phyloP scores from a whole-genome alignment of 768 basidiomycete species.

The Xerocomellus chrysenteron region DNA sequence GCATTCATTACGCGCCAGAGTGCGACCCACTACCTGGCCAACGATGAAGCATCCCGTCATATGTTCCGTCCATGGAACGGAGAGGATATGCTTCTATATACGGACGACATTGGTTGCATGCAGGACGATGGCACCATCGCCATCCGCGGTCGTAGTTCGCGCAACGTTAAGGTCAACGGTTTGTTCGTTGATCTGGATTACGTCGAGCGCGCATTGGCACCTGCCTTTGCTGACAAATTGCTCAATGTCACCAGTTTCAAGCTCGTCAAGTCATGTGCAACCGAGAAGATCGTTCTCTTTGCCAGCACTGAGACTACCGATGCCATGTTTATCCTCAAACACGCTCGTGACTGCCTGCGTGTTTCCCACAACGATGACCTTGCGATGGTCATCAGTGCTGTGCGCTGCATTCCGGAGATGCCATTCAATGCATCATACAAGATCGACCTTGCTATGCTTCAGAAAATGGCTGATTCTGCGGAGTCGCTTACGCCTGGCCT shows the following conservation, averaged over 20 bases:
- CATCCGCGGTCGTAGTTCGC: constrained; percentile 29
- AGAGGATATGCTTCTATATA: constrained; percentile 26
- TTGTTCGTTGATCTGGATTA: constrained; percentile 30
- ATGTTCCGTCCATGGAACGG: constrained; percentile 30
- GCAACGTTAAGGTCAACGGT: constrained; percentile 32
- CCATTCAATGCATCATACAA: constrained; percentile 34
- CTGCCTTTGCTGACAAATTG: constrained; percentile 21
- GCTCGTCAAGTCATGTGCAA: constrained; percentile 26
- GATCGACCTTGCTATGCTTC: constrained; percentile 28
- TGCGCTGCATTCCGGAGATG: constrained; percentile 27
- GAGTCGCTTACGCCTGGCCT: constrained; percentile 16
- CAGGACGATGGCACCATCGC: constrained; percentile 27
- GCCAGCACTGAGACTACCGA: constrained; percentile 16
- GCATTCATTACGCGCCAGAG: constrained; percentile 27
- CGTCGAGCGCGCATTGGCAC: constrained; percentile 26
- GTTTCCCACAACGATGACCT: constrained; percentile 17
- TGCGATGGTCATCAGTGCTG: constrained; percentile 25
- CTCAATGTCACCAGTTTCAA: constrained; percentile 24
- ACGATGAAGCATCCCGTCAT: constrained; percentile 26
- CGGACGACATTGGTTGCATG: constrained; percentile 30
- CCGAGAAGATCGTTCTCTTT: constrained; percentile 30
- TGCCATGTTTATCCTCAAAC: constrained; percentile 23
- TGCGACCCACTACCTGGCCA: constrained; percentile 29
- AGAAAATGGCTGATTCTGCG: constrained; percentile 21
- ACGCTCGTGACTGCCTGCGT: constrained; percentile 22